A percentile compares a stretch with the other conserved stretches of the same genome.
phyloP scores from a whole-genome alignment of 2,329 filamentous ascomycete genomes.

The Xylariaceae sp. region DNA sequence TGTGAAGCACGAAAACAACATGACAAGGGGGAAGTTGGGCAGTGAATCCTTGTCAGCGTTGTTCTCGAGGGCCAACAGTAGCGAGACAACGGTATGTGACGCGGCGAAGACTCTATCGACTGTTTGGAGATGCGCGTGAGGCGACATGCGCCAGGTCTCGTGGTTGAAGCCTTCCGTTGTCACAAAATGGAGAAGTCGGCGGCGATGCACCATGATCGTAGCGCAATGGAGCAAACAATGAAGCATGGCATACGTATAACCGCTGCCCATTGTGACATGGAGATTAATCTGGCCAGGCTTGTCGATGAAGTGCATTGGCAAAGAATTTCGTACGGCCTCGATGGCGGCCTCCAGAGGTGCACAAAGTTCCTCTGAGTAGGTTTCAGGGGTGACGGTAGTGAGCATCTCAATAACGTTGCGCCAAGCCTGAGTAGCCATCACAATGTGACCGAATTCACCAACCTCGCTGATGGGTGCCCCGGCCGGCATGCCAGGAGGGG shows the following conservation, averaged over 20 bases:
- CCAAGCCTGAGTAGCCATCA: slow-evolving; percentile 58
- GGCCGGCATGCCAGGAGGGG: slow-evolving; percentile 37
- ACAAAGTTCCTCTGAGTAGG: slow-evolving; percentile 53
- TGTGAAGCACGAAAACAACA: slow-evolving; percentile 60
- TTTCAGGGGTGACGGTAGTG: slow-evolving; percentile 48
- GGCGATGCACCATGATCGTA: slow-evolving; percentile 58
- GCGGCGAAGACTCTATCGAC: slow-evolving; percentile 56
- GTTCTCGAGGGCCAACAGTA: slow-evolving; percentile 52
- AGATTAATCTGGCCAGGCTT: slow-evolving; percentile 59
- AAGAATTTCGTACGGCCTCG: slow-evolving; percentile 48
- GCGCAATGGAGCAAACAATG: slow-evolving; percentile 59
- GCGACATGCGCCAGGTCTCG: slow-evolving; percentile 50
- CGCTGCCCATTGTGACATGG: slow-evolving; percentile 62
- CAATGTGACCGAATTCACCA: slow-evolving; percentile 60
- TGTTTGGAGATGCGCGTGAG: slow-evolving; percentile 47
- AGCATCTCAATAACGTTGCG: slow-evolving; percentile 60
- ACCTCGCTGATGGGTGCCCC: slow-evolving; percentile 45
- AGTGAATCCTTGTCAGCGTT: slow-evolving; percentile 55
- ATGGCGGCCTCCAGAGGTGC: slow-evolving; percentile 50
- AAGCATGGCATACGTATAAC: slow-evolving; percentile 60
- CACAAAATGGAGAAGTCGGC: slow-evolving; percentile 55
- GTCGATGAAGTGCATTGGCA: slow-evolving; percentile 58
- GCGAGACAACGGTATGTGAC: slow-evolving; percentile 55
- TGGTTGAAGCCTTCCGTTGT: slow-evolving; percentile 49
- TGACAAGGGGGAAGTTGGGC: slow-evolving; percentile 60